Evolutionary conservation across 2,329 filamentous ascomycete species (phyloP).

Genomic region (Hypoxylon sp.): DNA sequence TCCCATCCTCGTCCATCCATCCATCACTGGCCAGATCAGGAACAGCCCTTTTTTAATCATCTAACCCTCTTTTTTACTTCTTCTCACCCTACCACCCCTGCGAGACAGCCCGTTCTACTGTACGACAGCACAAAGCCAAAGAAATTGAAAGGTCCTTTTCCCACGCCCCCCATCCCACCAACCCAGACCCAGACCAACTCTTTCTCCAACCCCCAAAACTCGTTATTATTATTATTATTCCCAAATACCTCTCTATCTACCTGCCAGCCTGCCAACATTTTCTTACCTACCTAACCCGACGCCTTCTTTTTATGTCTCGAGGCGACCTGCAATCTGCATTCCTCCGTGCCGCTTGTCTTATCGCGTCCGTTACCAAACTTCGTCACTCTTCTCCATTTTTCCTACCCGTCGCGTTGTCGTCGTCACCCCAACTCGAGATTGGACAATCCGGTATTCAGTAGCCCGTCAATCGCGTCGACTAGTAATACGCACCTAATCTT

Average conservation of each 20-base stretch:
- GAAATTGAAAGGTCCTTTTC: conserved; percentile 39
- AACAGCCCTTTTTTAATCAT: conserved; percentile 39
- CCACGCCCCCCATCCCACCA: conserved; percentile 35
- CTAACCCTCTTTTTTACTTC: conserved; percentile 25
- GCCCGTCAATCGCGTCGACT: conserved; percentile 37
- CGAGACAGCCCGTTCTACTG: conserved; percentile 25
- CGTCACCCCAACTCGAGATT: conserved; percentile 43
- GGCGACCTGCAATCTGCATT: conserved; percentile 44
- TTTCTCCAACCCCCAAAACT: conserved; percentile 44
- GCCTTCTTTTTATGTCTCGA: conserved; percentile 30
- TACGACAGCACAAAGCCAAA: conserved; percentile 37
- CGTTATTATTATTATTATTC: conserved; percentile 40
- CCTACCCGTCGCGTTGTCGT: conserved; percentile 48
- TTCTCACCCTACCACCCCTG: conserved; percentile 29
- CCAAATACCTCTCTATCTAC: conserved; percentile 37
- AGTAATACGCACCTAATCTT: conserved; percentile 36
- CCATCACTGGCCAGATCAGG: conserved; percentile 43
- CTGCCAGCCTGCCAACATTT: conserved; percentile 13
- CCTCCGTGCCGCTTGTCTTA: conserved; percentile 48
- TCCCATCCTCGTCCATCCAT: conserved; percentile 30
- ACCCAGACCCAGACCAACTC: conserved; percentile 35
- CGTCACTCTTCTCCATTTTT: conserved; percentile 50
- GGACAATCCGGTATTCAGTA: conserved; percentile 35
- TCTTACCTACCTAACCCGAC: conserved; percentile 31
- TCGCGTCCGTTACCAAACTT: conserved; percentile 46